Evolutionary conservation across 257 asterid genomes (phyloP).

Genomic region (Capsicum rhomboideum): DNA sequence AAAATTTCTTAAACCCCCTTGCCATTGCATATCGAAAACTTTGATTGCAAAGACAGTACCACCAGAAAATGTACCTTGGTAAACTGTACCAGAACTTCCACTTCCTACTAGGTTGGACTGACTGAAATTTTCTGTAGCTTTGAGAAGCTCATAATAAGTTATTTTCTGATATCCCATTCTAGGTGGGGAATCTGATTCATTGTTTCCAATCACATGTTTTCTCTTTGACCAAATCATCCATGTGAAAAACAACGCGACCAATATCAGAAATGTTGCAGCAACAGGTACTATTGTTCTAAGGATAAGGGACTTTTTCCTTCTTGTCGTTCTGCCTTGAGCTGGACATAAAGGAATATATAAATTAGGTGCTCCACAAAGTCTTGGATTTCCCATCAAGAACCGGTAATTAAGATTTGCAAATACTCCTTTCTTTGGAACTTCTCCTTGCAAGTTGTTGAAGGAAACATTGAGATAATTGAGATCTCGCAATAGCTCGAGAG

Average conservation of each 20-base stretch:
- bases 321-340: background rate
- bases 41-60: conserved; percentile 20
- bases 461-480: conserved; percentile 28
- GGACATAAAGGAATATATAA: conserved; percentile 14
- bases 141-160: conserved; percentile 17
- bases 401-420: conserved; percentile 12
- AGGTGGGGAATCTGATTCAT: background rate
- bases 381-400: conserved; percentile 24
- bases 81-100: conserved; percentile 27
- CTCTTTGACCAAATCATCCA: conserved; percentile 12
- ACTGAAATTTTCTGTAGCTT: conserved; percentile 21
- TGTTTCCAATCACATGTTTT: background rate
- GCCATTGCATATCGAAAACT: conserved; percentile 20
- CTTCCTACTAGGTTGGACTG: conserved; percentile 14
- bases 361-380: conserved; percentile 21
- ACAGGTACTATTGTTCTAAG: conserved; percentile 18
- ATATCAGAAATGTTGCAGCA: conserved; percentile 1
- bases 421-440: conserved; percentile 23
- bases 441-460: conserved; percentile 29
- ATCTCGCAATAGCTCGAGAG: conserved; percentile 25
- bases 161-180: conserved; percentile 5
- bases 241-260: background rate
- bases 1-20: conserved; percentile 14
- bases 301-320: conserved; percentile 2
- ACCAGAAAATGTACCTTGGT: conserved; percentile 7